Evolutionary conservation across 202 grass and related monocot species (phyloP), one percentile per base, ranked within the genome.

Genomic region (Carex arenaria): DNA sequence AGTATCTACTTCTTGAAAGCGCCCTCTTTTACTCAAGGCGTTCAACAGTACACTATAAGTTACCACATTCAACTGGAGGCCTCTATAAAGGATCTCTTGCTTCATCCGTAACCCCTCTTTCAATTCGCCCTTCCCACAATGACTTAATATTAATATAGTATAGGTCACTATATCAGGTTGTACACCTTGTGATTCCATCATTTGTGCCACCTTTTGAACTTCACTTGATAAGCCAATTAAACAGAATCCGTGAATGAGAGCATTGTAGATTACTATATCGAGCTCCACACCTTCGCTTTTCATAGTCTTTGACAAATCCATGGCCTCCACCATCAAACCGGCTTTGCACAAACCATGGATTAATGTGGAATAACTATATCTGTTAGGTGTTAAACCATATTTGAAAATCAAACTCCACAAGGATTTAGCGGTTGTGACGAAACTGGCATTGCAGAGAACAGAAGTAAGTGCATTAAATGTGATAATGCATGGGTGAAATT

Each of bases 41-140:
- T 90, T 92, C 7, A 98, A 79, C 47, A 98, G 92, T 78, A 95
- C 81, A 60, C 91, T 95, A 84, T 95, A 98, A 71, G 95, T 92
- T 38, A 95, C 90, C 85, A 98, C 87, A 89, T 95, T 98, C 84
- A 98, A 88, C 83, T 92, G 64, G 59, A 93, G 81, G 15, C 93
- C 91, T 86, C 68, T 81, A 32, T 71, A 83, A 82, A 93, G 61
- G 82, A 97, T 87, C 32, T 89, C 95, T 67, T 90, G 91, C 72
- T 87, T 92, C 71, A 98, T 85, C 83, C 81, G 90, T 84, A 95
- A 89, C 10, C 89, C 95, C 88, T 92, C 78, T 85, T 93, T 87
- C 86, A 98, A 82, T 87, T 95, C 69, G 32, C 95, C 93, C 74
- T 82, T 81, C 84, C 95, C 91, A 69, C 89, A 98, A 60, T 89